These are phyloP conservation scores for Leishmania tarentolae DNA, from an alignment of 208 protist species.

Conservation along the genomic window DNA sequence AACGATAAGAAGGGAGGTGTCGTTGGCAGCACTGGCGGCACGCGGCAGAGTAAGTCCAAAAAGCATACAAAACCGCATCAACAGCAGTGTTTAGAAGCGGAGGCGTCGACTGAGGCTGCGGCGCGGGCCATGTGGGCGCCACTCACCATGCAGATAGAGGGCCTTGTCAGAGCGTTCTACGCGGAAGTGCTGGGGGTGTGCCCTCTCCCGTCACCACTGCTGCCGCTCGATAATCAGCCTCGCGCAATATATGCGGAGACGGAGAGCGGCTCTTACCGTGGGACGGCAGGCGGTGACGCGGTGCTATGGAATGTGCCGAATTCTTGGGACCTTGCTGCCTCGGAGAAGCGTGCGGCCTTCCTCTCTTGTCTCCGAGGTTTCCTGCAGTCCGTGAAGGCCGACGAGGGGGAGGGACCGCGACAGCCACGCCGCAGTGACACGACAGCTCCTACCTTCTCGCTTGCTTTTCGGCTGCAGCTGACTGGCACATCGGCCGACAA, in stretches of 20 bases:
- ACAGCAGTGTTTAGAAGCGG: slow-evolving; percentile 1
- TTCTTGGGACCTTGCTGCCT: background rate
- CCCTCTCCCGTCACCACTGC: background rate
- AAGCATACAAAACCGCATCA: slow-evolving; percentile 1
- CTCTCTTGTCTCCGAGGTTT: background rate
- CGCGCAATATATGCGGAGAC: background rate
- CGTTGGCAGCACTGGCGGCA: background rate
- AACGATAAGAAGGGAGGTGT: background rate
- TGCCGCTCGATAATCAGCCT: background rate
- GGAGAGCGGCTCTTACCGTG: background rate
- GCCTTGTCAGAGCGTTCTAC: background rate
- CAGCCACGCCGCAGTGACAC: background rate
- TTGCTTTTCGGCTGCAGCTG: background rate
- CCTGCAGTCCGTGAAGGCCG: background rate
- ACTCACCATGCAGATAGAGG: background rate
- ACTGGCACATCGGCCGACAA: background rate
- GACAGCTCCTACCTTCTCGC: background rate
- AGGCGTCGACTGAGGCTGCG: slow-evolving; percentile 1
- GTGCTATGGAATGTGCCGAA: background rate
- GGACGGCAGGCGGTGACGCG: background rate
- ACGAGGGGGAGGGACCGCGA: background rate
- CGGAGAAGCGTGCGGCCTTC: slow-evolving; percentile 4
- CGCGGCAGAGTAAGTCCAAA: background rate
- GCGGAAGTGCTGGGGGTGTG: slow-evolving; percentile 1
- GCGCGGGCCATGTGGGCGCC: slow-evolving; percentile 4